Evolutionary conservation across 2,329 filamentous ascomycete genomes (phyloP).

Genomic region (Fusarium chlamydosporum): DNA sequence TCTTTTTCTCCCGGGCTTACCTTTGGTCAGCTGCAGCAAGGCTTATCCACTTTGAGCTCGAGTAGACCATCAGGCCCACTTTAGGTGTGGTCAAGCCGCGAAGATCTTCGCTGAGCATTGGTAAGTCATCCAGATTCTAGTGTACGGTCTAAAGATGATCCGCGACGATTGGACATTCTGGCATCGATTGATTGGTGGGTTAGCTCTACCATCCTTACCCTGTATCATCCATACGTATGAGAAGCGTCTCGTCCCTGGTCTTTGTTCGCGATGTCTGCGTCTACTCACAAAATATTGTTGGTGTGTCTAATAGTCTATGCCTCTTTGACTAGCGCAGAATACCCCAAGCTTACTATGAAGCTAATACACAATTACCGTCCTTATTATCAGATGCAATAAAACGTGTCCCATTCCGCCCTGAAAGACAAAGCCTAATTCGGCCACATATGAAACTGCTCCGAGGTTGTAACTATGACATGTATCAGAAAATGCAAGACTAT

Average conservation of each 20-base stretch:
- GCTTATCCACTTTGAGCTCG: constrained; percentile 40
- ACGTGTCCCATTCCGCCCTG: neutral
- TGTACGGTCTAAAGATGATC: constrained; percentile 24
- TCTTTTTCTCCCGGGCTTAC: constrained; percentile 37
- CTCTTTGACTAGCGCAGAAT: no score
- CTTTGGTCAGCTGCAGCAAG: constrained; percentile 39
- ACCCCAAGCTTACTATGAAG: neutral
- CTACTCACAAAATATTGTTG: neutral
- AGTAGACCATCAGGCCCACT: constrained; percentile 35
- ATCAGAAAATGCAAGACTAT: neutral
- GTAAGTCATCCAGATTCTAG: constrained; percentile 2
- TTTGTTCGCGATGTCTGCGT: neutral
- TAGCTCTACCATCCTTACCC: neutral
- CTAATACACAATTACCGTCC: no score
- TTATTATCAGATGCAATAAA: neutral
- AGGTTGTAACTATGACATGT: neutral
- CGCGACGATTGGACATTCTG: neutral
- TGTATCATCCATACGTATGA: neutral
- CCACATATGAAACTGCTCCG: constrained; percentile 2
- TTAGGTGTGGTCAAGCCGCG: constrained; percentile 31
- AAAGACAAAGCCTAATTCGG: constrained; percentile 4
- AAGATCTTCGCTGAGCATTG: constrained; percentile 33
- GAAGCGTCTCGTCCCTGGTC: neutral
- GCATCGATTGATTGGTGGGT: neutral
- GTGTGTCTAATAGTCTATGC: neutral